These are phyloP conservation scores for Magnusiomyces paraingens DNA, from an alignment of 1,139 yeast genomes.

Conservation along the genomic window DNA sequence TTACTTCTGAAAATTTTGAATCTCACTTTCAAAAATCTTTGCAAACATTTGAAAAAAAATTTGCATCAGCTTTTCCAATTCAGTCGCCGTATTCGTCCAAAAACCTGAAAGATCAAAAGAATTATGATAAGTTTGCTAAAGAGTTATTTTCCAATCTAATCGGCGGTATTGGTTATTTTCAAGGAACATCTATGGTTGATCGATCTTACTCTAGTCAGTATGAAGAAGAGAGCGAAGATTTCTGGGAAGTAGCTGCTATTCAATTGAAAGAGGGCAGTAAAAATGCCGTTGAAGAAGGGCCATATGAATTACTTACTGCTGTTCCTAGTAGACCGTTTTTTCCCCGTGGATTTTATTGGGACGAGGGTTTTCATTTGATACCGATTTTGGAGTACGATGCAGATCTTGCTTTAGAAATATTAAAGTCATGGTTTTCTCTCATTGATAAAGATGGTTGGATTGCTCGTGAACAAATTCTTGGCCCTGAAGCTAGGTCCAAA, in stretches of 20 bases:
- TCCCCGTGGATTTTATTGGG: slow-evolving; percentile 98
- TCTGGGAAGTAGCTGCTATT: slow-evolving; percentile 29
- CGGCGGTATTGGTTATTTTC: slow-evolving; percentile 85
- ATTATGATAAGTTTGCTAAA: slow-evolving; percentile 55
- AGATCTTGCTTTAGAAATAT: slow-evolving; percentile 72
- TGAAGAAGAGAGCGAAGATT: slow-evolving; percentile 39
- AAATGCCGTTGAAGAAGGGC: slow-evolving; percentile 27
- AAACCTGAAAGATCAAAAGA: not conserved
- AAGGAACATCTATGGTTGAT: slow-evolving; percentile 85
- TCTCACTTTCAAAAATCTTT: slow-evolving; percentile 37
- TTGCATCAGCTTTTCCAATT: slow-evolving; percentile 48
- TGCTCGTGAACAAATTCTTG: slow-evolving; percentile 90
- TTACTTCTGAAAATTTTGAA: slow-evolving; percentile 33
- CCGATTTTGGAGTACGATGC: slow-evolving; percentile 80
- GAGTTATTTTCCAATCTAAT: slow-evolving; percentile 74
- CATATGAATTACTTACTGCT: slow-evolving; percentile 60
- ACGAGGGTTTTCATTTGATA: slow-evolving; percentile 90
- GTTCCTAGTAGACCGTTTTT: slow-evolving; percentile 93
- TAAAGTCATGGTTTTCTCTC: slow-evolving; percentile 80
- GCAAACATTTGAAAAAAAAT: slow-evolving; percentile 47
- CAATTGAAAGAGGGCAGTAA: slow-evolving; percentile 19
- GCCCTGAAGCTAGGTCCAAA: slow-evolving; percentile 81
- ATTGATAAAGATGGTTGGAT: slow-evolving; percentile 95
- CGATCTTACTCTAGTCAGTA: slow-evolving; percentile 63
- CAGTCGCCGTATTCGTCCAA: slow-evolving; percentile 49